Base-by-base conservation (phyloP, 2,329 filamentous ascomycete genomes). In the Beauveria rudraprayagi region DNA sequence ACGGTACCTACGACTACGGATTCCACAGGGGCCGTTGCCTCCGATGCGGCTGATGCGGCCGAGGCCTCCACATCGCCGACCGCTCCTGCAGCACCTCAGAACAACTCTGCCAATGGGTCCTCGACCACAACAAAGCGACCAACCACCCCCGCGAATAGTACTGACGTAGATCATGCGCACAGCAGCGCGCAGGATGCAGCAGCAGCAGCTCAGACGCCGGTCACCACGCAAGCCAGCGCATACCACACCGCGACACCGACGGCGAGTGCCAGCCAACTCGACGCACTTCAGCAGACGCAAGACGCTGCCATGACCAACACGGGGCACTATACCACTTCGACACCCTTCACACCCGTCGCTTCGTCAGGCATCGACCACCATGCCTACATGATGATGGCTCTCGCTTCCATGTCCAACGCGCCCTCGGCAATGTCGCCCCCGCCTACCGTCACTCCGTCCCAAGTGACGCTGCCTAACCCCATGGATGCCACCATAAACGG, bases 351-450 rank as follows among this genome's bases (percentile, higher is more conserved):
- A 11, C 67, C 70, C 34, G 67, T 70, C 5, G 61, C 69, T 37
- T 69, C 76, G 61, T 62, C 71, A 3, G 70, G 66, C 61, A 66
- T 74, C 40, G 70, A 77, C 53, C 70, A 75, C 30, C 74, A 74
- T 61, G 72, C 75, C 51, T 76, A 75, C 68, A 75, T 77, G 72
- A 77, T 79, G 73, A 77, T 79, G 75, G 73, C 75, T 24, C 67
- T 79, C 53, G 76, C 75, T 46, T 71, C 70, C 61, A 75, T 75
- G 69, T 75, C 74, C 3, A 70, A 66, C 14, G 71, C 69, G 17
- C 68, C 70, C 28, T 70, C 68, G 61, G 71, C 70, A 65, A 75
- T 76, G 70, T 73, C 74, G 28, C 74, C 75, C 22, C 75, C 75
- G 43, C 74, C 76, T 6, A 79, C 77, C 46, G 76, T 80, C 61